Base-by-base conservation (phyloP, 192 early-diverging fungal genomes). In the Gaertneriomyces semiglobifer region DNA sequence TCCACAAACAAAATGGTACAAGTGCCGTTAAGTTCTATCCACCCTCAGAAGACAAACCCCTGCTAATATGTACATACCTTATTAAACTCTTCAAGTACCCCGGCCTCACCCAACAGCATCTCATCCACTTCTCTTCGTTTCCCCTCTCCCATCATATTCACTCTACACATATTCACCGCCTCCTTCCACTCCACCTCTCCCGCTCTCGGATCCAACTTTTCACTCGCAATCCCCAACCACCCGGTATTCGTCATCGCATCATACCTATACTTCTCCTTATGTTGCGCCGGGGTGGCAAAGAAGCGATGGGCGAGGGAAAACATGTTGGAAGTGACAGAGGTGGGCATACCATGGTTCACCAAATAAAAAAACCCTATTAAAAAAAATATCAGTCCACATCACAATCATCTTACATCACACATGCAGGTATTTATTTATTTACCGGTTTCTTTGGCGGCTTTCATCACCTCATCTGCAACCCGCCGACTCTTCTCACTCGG, bases 311-410 rank as follows among this genome's bases (percentile, higher is more conserved):
- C 84, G 51, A 72, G 7, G 10, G 55, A 69, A 72, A 89, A 88
- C 46, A 85, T 81, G 16, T 53, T 20, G 57, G 84, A 75, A 44
- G 88, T 74, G 7, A 73, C 56, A 9, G 63, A 40, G 39, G 80
- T 69, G 14, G 77, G 57, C 54, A 88, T 67, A 20, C 81, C 84
- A 65, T 88, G 86, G 66, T 88, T 83, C 48, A 75, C 77, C 46
- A 86, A 74, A 56, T 83, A 87, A 63, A 88, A 81, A 65, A 88
- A 88, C 11, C 84, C 86, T 52, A 82, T 46, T 71, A 73, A 20
- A 33, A 5, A 20, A 20, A 12, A n/a, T n/a, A n/a, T n/a, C n/a
- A n/a, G n/a, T n/a, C n/a, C n/a, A n/a, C n/a, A n/a, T n/a, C n/a
- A n/a, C n/a, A 12, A 12, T 39, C 56, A 33, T 19, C 19, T 40